phyloP scores from a whole-genome alignment of 1,284 basidiomycete species.

The Moesziomyces antarcticus region DNA sequence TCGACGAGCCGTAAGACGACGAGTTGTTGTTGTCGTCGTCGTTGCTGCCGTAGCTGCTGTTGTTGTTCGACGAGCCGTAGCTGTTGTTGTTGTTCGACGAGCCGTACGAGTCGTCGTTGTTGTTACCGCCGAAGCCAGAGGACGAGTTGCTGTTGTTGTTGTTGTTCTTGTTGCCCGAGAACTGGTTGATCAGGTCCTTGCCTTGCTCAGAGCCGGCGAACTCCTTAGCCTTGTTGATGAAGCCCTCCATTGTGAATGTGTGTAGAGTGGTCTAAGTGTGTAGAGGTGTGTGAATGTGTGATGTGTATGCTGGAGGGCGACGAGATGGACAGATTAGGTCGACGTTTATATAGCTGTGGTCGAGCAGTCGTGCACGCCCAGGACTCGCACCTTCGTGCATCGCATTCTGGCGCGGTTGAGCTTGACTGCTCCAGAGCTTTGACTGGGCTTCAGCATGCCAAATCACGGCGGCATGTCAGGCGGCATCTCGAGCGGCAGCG shows the following conservation, averaged over 20 bases:
- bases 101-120: slow-evolving; percentile 14
- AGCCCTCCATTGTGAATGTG: slow-evolving; percentile 48
- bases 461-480: no score
- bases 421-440: no score
- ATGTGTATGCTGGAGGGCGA: no score
- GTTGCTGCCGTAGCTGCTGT: slow-evolving; percentile 10
- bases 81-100: slow-evolving; percentile 10
- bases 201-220: slow-evolving; percentile 53
- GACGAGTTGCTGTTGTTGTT: slow-evolving; percentile 33
- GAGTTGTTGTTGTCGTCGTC: slow-evolving; percentile 9
- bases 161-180: slow-evolving; percentile 40
- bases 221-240: slow-evolving; percentile 61
- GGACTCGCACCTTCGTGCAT: no score
- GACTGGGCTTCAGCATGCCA: no score
- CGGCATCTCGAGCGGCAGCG: no score
- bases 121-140: slow-evolving; percentile 5
- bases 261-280: background rate
- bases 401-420: no score
- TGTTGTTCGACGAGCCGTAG: slow-evolving; percentile 1
- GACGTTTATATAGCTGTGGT: slow-evolving; percentile 5
- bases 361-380: no score
- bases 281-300: background rate
- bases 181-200: slow-evolving; percentile 42
- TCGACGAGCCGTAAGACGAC: background rate
- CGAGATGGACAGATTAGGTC: no score